Conservation (phyloP, 2,329 filamentous ascomycete species). For the Hortaea werneckii region DNA sequence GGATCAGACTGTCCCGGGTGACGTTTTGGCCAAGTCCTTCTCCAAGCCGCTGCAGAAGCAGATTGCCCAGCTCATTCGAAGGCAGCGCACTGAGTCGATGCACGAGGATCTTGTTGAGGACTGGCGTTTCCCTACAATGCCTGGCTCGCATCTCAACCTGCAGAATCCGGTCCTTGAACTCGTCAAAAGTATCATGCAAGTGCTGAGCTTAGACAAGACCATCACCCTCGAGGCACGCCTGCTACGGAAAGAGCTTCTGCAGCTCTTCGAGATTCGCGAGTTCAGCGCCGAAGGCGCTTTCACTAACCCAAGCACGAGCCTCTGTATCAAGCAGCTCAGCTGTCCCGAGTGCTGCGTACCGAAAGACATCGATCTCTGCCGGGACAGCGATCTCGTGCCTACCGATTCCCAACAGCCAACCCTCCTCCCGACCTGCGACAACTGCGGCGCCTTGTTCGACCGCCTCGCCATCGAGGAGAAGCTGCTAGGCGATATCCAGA, state of each 20-base stretch:
- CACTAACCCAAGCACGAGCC: slow-evolving; percentile 67
- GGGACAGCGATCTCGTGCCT: slow-evolving; percentile 71
- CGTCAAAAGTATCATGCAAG: slow-evolving; percentile 86
- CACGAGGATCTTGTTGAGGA: slow-evolving; percentile 81
- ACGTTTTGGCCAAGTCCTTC: slow-evolving; percentile 70
- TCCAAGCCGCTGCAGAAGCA: slow-evolving; percentile 86
- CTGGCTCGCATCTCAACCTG: slow-evolving; percentile 55
- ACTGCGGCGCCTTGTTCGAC: slow-evolving; percentile 67
- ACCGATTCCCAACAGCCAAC: slow-evolving; percentile 7
- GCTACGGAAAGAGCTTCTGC: slow-evolving; percentile 77
- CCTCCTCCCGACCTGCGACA: slow-evolving; percentile 46
- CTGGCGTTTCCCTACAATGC: slow-evolving; percentile 74
- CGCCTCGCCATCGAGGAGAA: slow-evolving; percentile 74
- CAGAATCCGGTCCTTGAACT: slow-evolving; percentile 77
- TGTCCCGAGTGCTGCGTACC: slow-evolving; percentile 87
- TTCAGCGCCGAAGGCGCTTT: slow-evolving; percentile 86
- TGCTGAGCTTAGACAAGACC: slow-evolving; percentile 81
- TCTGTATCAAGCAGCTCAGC: slow-evolving; percentile 65
- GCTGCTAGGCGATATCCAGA: slow-evolving; percentile 67
- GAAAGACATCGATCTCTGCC: slow-evolving; percentile 82
- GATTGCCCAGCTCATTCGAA: slow-evolving; percentile 67
- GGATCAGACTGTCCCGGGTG: slow-evolving; percentile 45
- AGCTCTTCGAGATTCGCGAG: slow-evolving; percentile 87
- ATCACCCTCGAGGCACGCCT: slow-evolving; percentile 81
- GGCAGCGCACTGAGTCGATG: slow-evolving; percentile 78